phyloP scores from a whole-genome alignment of 2,329 filamentous ascomycete species.

The Rhynchosporium secalis region DNA sequence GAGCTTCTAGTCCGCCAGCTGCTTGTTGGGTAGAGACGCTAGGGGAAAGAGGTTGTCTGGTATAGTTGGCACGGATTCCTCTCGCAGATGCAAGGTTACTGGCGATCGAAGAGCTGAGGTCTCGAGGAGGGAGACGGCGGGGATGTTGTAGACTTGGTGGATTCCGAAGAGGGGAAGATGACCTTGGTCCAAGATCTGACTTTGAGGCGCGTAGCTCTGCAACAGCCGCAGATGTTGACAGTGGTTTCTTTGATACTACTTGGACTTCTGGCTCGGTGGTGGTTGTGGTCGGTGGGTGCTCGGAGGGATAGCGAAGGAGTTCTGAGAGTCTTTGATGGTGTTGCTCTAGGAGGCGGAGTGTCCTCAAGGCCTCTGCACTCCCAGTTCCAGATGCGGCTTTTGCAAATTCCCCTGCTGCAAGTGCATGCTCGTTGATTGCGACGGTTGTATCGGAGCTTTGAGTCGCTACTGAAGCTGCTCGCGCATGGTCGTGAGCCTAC shows the following conservation, averaged over 20 bases:
- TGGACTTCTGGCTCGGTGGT: conserved; percentile 36
- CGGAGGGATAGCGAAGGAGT: conserved; percentile 68
- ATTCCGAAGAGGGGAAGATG: conserved; percentile 34
- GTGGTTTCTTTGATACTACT: conserved; percentile 33
- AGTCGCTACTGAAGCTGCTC: conserved; percentile 75
- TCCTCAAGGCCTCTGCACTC: conserved; percentile 73
- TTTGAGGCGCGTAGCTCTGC: conserved; percentile 39
- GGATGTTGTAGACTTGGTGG: conserved; percentile 35
- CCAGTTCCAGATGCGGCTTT: conserved; percentile 73
- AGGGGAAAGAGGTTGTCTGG: conserved; percentile 68
- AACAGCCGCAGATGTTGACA: conserved; percentile 38
- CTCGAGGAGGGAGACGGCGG: conserved; percentile 55
- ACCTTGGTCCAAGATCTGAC: conserved; percentile 35
- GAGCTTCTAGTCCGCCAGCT: conserved; percentile 65
- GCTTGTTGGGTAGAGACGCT: conserved; percentile 73
- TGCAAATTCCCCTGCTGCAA: conserved; percentile 86
- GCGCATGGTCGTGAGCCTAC: conserved; percentile 85
- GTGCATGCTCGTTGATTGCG: conserved; percentile 83
- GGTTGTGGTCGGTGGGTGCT: conserved; percentile 33
- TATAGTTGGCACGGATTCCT: conserved; percentile 68
- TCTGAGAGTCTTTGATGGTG: conserved; percentile 84
- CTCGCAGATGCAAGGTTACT: conserved; percentile 84
- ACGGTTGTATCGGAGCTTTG: conserved; percentile 70
- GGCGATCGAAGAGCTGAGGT: conserved; percentile 79
- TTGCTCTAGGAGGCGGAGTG: conserved; percentile 79